A percentile compares a stretch with the other conserved stretches of the same genome.
These are phyloP conservation scores for Xylaria sp. DNA, from an alignment of 2,329 filamentous ascomycete genomes.

Conservation along the genomic window DNA sequence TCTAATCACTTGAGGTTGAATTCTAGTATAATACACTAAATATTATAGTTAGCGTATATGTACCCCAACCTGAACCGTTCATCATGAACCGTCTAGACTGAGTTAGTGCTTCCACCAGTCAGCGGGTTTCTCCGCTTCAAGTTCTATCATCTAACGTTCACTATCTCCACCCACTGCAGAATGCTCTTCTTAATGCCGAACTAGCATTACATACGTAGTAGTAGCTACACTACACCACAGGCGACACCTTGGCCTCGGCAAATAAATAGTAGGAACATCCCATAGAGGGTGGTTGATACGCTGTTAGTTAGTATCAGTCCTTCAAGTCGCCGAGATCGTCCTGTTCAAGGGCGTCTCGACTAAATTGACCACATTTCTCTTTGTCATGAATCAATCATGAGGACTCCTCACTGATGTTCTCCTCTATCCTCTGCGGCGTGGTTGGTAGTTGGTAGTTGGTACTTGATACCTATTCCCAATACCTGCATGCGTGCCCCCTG, in stretches of 20 bases:
- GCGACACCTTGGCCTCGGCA: conserved; percentile 9
- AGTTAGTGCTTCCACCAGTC: neutral
- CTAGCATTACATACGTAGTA: neutral
- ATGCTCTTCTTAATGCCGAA: neutral
- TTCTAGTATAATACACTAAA: neutral
- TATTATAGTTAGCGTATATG: conserved; percentile 5
- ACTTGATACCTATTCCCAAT: conserved; percentile 17
- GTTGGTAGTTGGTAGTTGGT: conserved; percentile 12
- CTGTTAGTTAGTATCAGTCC: neutral
- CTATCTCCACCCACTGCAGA: neutral
- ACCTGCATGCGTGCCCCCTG: conserved; percentile 23
- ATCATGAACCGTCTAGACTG: neutral
- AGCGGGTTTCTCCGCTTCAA: conserved; percentile 23
- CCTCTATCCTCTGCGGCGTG: conserved; percentile 19
- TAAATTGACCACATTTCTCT: conserved; percentile 20
- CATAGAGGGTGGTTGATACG: neutral
- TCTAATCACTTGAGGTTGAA: conserved; percentile 23
- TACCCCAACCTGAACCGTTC: neutral
- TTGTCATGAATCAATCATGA: conserved; percentile 21
- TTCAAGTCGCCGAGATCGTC: conserved; percentile 8
- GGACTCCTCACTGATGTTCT: conserved; percentile 6
- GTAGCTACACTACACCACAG: conserved; percentile 6
- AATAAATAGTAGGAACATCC: conserved; percentile 9
- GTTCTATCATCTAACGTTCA: neutral
- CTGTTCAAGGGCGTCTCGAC: conserved; percentile 16